Evolutionary conservation across 495 filamentous ascomycete genomes (phyloP), one percentile per base, ranked within the genome.

Genomic region (Podospora anserina): DNA sequence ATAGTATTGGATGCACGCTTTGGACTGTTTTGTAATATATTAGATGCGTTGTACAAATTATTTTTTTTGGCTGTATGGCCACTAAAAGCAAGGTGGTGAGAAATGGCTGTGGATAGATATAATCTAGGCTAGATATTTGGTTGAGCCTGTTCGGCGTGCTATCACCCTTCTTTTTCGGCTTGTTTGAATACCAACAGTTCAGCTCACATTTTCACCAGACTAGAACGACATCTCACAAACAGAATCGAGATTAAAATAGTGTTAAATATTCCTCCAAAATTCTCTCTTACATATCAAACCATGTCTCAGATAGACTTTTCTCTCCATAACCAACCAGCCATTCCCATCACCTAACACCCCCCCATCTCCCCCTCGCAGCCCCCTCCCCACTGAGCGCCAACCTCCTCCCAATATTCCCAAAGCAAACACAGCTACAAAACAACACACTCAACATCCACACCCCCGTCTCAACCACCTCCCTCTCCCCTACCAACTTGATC

Each of bases 351-450:
- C 75, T 69, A 39, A 79, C 73, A 44, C 75, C 77, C 6, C 69
- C 79, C 79, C 79, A 81, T 32, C 78, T 68, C 9, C 80, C 80
- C 66, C 73, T 76, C 13, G 69, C 73, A 1, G 68, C 72, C 2
- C 72, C 75, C 7, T 73, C 76, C 19, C 74, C 74, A 56, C 78
- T 80, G 63, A 88, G 78, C 39, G 91, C 90, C 66, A 97, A 80
- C 76, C 92, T 83, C 69, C 95, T 82, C 9, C 95, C 95, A 73
- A 98, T 91, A 78, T 97, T 97, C 27, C 95, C 95, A 85, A 99
- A 97, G 79, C 93, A 97, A 30, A 98, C 89, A 70, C 91, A 92
- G 63, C 89, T 92, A 77, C 95, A 97, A 81, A 97, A 99, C 71
- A 99, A 76, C 39, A 97, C 93, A 76, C 91, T 96, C 30, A 92